Evolutionary conservation across 2,329 filamentous ascomycete species (phyloP).

Genomic region (Keithomyces neogunnii): DNA sequence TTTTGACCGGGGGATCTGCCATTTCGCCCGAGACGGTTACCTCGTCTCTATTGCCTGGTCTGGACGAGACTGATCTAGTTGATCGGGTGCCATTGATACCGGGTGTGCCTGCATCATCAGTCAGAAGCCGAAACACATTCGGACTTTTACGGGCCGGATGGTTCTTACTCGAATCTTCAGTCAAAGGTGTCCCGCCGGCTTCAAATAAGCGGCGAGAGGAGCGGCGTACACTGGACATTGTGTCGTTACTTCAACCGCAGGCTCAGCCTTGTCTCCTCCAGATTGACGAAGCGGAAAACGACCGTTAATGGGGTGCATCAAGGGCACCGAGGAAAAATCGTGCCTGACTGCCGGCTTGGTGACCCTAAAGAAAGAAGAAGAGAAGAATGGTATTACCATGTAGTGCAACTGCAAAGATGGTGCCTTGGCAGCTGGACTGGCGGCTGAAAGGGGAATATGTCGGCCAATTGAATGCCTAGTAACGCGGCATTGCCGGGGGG

Average conservation of each 20-base stretch:
- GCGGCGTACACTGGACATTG: slow-evolving; percentile 23
- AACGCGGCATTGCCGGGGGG: background rate
- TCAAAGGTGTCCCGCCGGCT: background rate
- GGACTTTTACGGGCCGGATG: background rate
- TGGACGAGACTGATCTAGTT: slow-evolving; percentile 2
- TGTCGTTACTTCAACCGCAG: background rate
- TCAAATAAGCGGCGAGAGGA: slow-evolving; percentile 8
- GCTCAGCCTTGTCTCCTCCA: background rate
- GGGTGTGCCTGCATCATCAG: background rate
- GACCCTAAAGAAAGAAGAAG: no score
- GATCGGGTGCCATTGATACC: background rate
- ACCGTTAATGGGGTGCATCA: no score
- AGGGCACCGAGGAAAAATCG: no score
- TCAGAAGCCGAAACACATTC: background rate
- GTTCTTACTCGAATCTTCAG: background rate
- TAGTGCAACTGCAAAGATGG: background rate
- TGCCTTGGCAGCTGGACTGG: no score
- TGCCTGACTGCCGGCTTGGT: no score
- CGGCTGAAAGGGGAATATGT: no score
- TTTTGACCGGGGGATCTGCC: slow-evolving; percentile 3
- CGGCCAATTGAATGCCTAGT: background rate
- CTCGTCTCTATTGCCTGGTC: background rate
- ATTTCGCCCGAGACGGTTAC: slow-evolving; percentile 3
- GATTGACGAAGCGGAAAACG: background rate
- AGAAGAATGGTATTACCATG: background rate